Base-by-base conservation (phyloP, 1,284 basidiomycete species). In the Lentinula novae-zelandiae region DNA sequence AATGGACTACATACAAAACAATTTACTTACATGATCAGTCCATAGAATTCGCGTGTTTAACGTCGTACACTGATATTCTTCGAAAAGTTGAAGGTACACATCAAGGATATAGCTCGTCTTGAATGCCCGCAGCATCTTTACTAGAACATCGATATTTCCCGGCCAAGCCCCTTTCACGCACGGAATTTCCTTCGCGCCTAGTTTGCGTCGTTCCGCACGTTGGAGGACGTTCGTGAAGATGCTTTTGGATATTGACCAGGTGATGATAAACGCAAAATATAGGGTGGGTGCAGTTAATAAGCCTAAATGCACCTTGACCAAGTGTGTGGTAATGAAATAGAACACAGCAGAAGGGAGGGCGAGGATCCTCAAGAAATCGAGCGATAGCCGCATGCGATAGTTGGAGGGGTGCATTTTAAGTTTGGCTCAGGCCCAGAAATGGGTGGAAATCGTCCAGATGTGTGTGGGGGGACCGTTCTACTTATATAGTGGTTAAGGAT, bases 131-230 rank as follows among this genome's bases (percentile, higher is more conserved):
- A 81, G 76, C 74, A 87, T 78, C 62, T 73, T 76, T 46, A 87
- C 69, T 59, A 89, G 75, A 42, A 90, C 69, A 68, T 90, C 88
- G 63, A 90, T 74, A 68, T 90, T 90, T 17, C 89, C 89, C 4
- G 86, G 87, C 85, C 86, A 88, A 73, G 80, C 83, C 5, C 88
- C 88, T 20, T 79, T 72, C n/a, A 89, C 82, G 31, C 78, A 73
- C 3, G 83, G 82, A 53, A 87, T 82, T 2, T 72, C 74, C 59
- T 75, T 74, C 1, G 83, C 84, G 8, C 80, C 80, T 27, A 85
- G 69, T 27, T 75, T 73, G 13, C 67, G 68, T 0, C 83, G 82
- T 54, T 84, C 76, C 36, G 73, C 72, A 34, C 65, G 67, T 53
- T 84, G 81, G 0, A 67, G 60, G 58, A 72, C 63, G 55, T 76